phyloP scores from a whole-genome alignment of 192 early-diverging fungal species.

The Jimgerdemannia flammicorona region DNA sequence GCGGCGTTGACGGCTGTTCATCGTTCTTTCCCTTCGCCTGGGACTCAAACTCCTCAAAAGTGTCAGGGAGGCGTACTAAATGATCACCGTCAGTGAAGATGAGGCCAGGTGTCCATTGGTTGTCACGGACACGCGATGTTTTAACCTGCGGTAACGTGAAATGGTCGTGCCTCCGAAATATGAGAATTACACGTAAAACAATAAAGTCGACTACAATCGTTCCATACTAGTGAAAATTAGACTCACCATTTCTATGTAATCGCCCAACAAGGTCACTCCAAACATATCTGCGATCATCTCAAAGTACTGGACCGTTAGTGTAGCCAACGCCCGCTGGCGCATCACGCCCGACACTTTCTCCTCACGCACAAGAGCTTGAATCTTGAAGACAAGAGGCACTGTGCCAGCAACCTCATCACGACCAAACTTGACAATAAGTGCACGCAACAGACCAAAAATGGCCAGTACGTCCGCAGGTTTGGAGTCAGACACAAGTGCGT shows the following conservation, averaged over 20 bases:
- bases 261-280: neutral
- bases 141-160: neutral
- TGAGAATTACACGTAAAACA: too few species aligned
- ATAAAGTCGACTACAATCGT: too few species aligned
- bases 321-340: neutral
- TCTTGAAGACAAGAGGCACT: neutral
- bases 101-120: neutral
- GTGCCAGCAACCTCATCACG: neutral
- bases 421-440: neutral
- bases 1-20: neutral
- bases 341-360: neutral
- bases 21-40: neutral
- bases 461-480: neutral
- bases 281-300: neutral
- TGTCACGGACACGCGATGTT: neutral
- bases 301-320: neutral
- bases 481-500: neutral
- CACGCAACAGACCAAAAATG: neutral
- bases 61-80: neutral
- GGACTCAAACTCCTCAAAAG: slow-evolving; percentile 2
- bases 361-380: neutral
- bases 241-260: slow-evolving; percentile 1
- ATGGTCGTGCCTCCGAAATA: too few species aligned
- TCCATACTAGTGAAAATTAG: too few species aligned
- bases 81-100: neutral